Evolutionary conservation across 768 basidiomycete genomes (phyloP), one percentile per base, ranked within the genome.

Genomic region (Hebeloma cylindrosporum): DNA sequence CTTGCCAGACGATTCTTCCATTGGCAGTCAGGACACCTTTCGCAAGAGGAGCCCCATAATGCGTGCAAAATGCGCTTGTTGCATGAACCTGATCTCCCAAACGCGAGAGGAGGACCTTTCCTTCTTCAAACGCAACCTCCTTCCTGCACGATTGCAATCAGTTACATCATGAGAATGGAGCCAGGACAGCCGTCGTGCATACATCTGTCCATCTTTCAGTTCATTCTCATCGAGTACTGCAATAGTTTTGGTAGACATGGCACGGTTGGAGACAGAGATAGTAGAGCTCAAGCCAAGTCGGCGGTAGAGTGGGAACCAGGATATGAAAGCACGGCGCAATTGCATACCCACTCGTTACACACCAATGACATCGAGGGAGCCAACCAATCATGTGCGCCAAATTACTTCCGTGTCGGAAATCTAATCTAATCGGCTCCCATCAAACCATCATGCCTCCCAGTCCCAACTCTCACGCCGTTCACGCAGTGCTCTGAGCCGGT

Each of bases 41-140:
- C 4, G 73, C 81, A 2, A 94, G 73, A 1, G 91, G 90, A 2
- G 92, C 92, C 8, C 93, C 93, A 60, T 93, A 94, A 63, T 95
- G 93, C 2, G 91, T 93, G 66, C 93, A 95, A 64, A 79, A 86
- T 2, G 88, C 88, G 48, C 82, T 84, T 0, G 86, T 93, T 5
- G 90, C 88, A 53, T 86, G 74, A 1, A 91, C 68, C 52, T 84
- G 78, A 55, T 85, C 82, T 21, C 84, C 85, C 13, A 93, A 64
- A 39, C 83, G 82, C 41, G 85, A 85, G 8, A 93, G 63, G 8
- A 93, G 70, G 31, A 95, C 82, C 65, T 88, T 88, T 37, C 81
- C 85, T 13, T 83, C 75, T 30, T 78, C 85, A 58, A 93, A 93
- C 5, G 73, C 70, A 27, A 93, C 85, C 59, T 92, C 79, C 64